Evolutionary conservation across 306 rosid genomes (phyloP).

Genomic region (Heteromeles arbutifolia): DNA sequence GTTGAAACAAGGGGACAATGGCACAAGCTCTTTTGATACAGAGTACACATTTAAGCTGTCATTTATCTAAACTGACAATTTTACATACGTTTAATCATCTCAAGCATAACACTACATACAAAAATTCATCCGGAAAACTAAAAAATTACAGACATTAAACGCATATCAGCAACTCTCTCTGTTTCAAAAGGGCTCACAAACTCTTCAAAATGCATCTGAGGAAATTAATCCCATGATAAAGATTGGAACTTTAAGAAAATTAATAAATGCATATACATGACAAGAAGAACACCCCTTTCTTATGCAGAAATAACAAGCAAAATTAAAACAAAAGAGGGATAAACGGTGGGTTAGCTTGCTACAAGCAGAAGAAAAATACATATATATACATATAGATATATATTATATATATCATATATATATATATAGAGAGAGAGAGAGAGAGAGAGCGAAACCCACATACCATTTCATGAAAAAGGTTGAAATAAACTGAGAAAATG

Average conservation of each 20-base stretch:
- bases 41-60: not conserved
- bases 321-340: conserved; percentile 1
- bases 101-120: not conserved
- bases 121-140: not conserved
- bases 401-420: no score
- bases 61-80: not conserved
- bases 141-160: not conserved
- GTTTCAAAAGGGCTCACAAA: not conserved
- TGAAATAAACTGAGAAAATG: conserved; percentile 20
- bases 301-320: conserved; percentile 3
- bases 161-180: not conserved
- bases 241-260: conserved; percentile 10
- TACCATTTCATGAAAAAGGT: conserved; percentile 19
- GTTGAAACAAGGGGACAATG: not conserved
- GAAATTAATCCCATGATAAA: not conserved
- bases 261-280: not conserved
- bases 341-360: conserved; percentile 3
- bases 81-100: not conserved
- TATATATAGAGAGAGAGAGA: not conserved
- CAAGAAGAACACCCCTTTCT: conserved; percentile 3
- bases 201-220: not conserved
- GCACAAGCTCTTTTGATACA: not conserved
- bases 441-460: conserved; percentile 10
- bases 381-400: no score
- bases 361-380: not conserved